These are phyloP conservation scores for Suzukiozyma palmioleophila DNA, from an alignment of 1,139 yeast species.

Conservation along the genomic window DNA sequence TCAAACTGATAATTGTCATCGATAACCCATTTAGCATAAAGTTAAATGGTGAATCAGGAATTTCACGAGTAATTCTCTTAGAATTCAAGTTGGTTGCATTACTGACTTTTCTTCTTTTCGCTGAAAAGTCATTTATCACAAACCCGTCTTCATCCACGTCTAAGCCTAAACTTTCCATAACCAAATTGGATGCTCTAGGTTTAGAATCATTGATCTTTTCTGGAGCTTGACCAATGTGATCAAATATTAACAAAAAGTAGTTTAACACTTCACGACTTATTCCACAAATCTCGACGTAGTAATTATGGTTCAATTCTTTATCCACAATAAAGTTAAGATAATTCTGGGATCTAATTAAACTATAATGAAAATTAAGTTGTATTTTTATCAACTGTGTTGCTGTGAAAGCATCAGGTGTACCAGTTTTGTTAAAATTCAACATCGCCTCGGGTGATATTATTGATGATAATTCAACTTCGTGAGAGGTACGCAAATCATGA, in stretches of 20 bases:
- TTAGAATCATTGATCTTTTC: slow-evolving; percentile 16
- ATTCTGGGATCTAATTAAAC: slow-evolving; percentile 41
- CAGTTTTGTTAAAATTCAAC: slow-evolving; percentile 26
- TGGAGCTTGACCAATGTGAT: slow-evolving; percentile 24
- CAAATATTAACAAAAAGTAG: slow-evolving; percentile 37
- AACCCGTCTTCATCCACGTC: slow-evolving; percentile 46
- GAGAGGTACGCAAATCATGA: slow-evolving; percentile 23
- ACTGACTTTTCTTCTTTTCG: slow-evolving; percentile 28
- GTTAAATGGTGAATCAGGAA: slow-evolving; percentile 43
- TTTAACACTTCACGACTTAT: slow-evolving; percentile 39
- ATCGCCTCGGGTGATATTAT: slow-evolving; percentile 29
- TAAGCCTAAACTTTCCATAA: slow-evolving; percentile 28
- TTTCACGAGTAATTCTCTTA: slow-evolving; percentile 17
- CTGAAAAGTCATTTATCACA: slow-evolving; percentile 44
- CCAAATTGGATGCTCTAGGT: slow-evolving; percentile 19
- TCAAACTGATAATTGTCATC: slow-evolving; percentile 42
- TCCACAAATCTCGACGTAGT: slow-evolving; percentile 32
- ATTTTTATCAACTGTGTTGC: slow-evolving; percentile 40
- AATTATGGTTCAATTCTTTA: slow-evolving; percentile 35
- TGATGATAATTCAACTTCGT: slow-evolving; percentile 11
- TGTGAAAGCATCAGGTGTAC: slow-evolving; percentile 38
- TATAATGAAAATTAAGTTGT: slow-evolving; percentile 43
- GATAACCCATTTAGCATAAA: slow-evolving; percentile 42
- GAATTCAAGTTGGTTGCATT: slow-evolving; percentile 8
- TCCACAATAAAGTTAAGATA: slow-evolving; percentile 46